Evolutionary conservation across 169 alveolate species (phyloP).

Genomic region (Plasmodium vivax): DNA sequence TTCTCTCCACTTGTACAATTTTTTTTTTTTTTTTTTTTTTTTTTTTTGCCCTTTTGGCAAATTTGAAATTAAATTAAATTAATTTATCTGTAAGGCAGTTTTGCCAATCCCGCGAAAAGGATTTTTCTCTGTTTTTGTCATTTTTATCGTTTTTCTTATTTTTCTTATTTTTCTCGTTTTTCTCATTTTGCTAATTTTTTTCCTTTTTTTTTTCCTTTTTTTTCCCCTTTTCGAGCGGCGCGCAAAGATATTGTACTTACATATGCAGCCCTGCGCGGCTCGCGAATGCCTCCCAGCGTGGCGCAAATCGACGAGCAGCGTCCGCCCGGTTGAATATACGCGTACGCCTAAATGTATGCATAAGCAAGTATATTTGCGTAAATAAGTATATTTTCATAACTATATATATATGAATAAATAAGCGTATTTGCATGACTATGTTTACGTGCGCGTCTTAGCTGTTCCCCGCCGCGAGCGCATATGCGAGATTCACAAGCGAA

Average conservation of each 20-base stretch:
- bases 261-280: background rate
- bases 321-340: background rate
- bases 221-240: background rate
- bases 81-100: background rate
- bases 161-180: no score
- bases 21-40: background rate
- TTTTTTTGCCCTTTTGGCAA: background rate
- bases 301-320: background rate
- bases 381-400: no score
- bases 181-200: no score
- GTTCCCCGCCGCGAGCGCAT: background rate
- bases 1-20: background rate
- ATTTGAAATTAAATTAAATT: background rate
- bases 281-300: background rate
- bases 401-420: no score
- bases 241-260: background rate
- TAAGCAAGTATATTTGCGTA: no score
- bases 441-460: background rate
- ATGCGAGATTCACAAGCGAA: background rate
- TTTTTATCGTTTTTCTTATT: no score
- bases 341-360: no score
- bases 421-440: no score
- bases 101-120: background rate
- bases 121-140: background rate
- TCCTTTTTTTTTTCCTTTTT: no score